Percentiles rank a stretch among this genome's conserved stretches.
Conservation (phyloP, 2,329 filamentous ascomycete genomes). For the Colletotrichum gloeosporioides region DNA sequence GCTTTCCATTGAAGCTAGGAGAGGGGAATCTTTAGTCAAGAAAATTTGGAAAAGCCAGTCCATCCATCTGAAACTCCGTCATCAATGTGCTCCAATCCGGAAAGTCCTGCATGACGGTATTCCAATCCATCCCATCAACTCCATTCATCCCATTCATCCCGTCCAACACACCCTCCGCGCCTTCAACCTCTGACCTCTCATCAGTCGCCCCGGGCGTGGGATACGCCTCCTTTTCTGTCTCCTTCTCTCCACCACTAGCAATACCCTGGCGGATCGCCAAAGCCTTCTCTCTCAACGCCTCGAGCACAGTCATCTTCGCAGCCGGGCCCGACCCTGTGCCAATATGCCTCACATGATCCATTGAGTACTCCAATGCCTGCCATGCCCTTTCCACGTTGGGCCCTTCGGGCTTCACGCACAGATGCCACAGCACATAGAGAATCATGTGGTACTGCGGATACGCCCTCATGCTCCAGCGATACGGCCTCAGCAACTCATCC, state of each 20-base stretch:
- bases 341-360: not conserved
- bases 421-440: conserved; percentile 48
- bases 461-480: conserved; percentile 41
- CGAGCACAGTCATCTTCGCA: conserved; percentile 35
- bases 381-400: conserved; percentile 37
- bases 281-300: conserved; percentile 35
- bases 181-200: not conserved
- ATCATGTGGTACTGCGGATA: conserved; percentile 49
- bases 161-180: not conserved
- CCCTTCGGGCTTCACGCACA: conserved; percentile 42
- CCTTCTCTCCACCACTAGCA: not conserved
- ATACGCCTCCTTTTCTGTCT: not conserved
- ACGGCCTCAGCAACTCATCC: conserved; percentile 41
- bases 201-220: not conserved
- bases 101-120: conserved; percentile 15
- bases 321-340: conserved; percentile 22
- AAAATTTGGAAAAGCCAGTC: conserved; percentile 25
- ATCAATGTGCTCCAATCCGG: conserved; percentile 33
- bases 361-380: conserved; percentile 24
- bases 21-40: not conserved
- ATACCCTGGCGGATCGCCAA: conserved; percentile 23
- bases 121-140: conserved; percentile 6
- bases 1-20: not conserved
- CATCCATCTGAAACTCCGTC: conserved; percentile 33
- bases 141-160: not conserved